phyloP scores from a whole-genome alignment of 176 grass and related monocot genomes.

The Paspalum notatum region DNA sequence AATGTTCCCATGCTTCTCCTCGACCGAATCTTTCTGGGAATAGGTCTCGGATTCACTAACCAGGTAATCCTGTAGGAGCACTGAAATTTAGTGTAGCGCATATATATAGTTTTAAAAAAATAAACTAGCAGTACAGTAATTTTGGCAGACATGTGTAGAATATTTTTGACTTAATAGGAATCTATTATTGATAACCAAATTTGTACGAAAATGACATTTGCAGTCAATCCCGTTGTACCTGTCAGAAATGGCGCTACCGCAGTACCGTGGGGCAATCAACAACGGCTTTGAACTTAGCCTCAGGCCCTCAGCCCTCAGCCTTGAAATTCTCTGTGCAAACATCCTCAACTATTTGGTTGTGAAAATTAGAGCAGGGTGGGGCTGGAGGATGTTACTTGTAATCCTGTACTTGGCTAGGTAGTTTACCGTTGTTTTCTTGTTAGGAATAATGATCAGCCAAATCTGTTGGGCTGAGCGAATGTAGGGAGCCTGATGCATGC shows the following conservation, averaged over 20 bases:
- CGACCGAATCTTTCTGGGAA: conserved; percentile 67
- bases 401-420: too few species aligned
- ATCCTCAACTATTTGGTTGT: conserved; percentile 76
- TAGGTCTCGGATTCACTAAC: conserved; percentile 86
- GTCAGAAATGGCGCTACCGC: conserved; percentile 77
- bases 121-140: background rate
- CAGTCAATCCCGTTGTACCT: conserved; percentile 92
- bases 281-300: conserved; percentile 75
- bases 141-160: background rate
- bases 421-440: too few species aligned
- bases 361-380: conserved; percentile 49
- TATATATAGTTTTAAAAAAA: background rate
- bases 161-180: background rate
- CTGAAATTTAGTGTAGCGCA: background rate
- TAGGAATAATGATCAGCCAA: too few species aligned
- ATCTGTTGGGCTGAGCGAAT: too few species aligned
- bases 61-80: conserved; percentile 51
- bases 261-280: conserved; percentile 74
- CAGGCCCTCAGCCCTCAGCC: too few species aligned
- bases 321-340: conserved; percentile 74
- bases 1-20: conserved; percentile 79
- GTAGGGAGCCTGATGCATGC: too few species aligned
- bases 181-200: background rate
- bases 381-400: too few species aligned
- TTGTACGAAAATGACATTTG: conserved; percentile 20